Conservation (phyloP, 768 basidiomycete species). For the Mycena filopes region DNA sequence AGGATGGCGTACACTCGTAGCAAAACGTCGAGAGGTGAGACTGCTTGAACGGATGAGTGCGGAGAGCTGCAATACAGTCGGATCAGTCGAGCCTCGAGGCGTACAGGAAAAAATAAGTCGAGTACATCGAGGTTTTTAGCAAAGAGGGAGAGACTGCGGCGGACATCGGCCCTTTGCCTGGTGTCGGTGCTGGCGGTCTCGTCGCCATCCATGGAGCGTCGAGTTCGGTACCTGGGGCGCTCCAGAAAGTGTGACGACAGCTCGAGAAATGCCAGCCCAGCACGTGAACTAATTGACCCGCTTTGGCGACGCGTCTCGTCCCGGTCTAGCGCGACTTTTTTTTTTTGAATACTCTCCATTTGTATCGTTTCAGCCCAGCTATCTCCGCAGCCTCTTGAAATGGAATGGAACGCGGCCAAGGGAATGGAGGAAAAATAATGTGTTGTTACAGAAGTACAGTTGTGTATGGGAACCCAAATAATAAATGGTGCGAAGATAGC, state of each 20-base stretch:
- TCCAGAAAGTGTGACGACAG: conserved; percentile 3
- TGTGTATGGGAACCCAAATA: conserved; percentile 72
- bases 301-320: no score
- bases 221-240: conserved; percentile 1
- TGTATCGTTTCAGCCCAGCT: no score
- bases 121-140: conserved; percentile 21
- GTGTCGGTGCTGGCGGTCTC: conserved; percentile 18
- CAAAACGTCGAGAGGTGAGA: conserved; percentile 22
- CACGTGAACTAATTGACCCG: no score
- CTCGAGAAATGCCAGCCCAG: no score
- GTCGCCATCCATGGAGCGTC: conserved; percentile 25
- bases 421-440: conserved; percentile 38
- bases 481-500: conserved; percentile 84
- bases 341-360: no score
- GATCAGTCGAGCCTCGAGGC: conserved; percentile 32
- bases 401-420: background rate
- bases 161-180: conserved; percentile 5
- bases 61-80: conserved; percentile 22
- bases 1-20: conserved; percentile 1
- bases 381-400: no score
- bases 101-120: background rate
- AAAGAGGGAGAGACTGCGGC: conserved; percentile 29
- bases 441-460: conserved; percentile 85
- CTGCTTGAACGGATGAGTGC: conserved; percentile 30
- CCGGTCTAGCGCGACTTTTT: no score